Evolutionary conservation across 768 basidiomycete species (phyloP), one percentile per base, ranked within the genome.

Genomic region (Trametes meyenii): DNA sequence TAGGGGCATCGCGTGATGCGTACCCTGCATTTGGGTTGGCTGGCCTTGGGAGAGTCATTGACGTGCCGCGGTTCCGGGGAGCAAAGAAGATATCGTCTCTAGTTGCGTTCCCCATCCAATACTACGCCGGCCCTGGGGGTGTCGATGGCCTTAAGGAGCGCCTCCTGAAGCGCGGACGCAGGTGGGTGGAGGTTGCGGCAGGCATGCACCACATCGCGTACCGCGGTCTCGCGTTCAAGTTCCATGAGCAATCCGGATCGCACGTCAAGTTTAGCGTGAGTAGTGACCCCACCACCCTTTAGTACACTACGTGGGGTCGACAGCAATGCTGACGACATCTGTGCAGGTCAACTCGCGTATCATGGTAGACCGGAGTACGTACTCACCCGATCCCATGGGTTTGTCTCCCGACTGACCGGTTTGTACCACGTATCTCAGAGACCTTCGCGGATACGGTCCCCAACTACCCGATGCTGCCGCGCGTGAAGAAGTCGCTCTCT

Each of bases 151-250:
- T 86, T 50, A 74, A 76, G 42, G 71, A 75, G 55, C 64, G 70
- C 8, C 67, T 87, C 10, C 58, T 77, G 36, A 70, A 71, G 45
- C 76, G 86, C n/a, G 86, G 85, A 10, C 79, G 77, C 73, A 83
- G 82, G 70, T 88, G 86, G 86, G 70, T 76, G 23, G 71, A 70
- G 3, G 63, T 86, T 33, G 82, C 68, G 12, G 71, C 80, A 29
- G 85, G 84, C 0, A 72, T 83, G 17, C 83, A 85, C 61, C 85
- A 87, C 65, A 79, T 81, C 66, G 76, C 83, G 55, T 87, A 82
- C 69, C 76, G 77, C 29, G 85, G 85, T 2, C 76, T 83, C 33
- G 85, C 82, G 14, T 81, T 78, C 19, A 57, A 62, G 53, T 68
- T 64, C 64, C 58, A 79, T 55, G 60, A 61, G 35, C 71, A 69